Base-by-base conservation (phyloP, 345 rosid species). In the Laguncularia racemosa region DNA sequence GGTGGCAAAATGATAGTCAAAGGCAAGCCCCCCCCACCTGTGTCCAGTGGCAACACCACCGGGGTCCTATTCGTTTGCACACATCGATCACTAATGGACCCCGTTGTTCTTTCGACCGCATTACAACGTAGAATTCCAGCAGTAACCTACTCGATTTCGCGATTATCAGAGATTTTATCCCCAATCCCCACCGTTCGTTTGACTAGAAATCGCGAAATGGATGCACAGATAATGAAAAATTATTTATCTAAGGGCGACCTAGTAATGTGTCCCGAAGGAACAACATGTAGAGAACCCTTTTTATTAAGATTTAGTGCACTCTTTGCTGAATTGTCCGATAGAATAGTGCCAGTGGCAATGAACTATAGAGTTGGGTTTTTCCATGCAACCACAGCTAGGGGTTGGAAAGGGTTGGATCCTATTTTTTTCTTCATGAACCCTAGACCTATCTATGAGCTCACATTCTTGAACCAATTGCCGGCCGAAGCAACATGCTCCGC, bases 41-140 rank as follows among this genome's bases (percentile, higher is more conserved):
- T 63, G 0, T 69, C 71, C 17, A 21, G 75, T 15, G 48, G 66
- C 1, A 57, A 71, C 49, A 72, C 16, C 50, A 52, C 46, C 9
- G 97, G 97, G 0, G 81, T 90, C 53, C 71, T 90, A 46, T 86
- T 86, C 23, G 97, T 86, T 11, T 84, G 97, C 75, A 84, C 90
- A 28, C 98, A 91, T 58, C 77, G 98, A 45, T 86, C 98, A 13
- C 77, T 88, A 19, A 83, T 91, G 89, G 96, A 91, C 50, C 96
- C 98, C 0, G 95, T 91, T 12, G 75, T 91, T 55, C 53, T 91
- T 64, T 84, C 95, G 40, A 75, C 82, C 0, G 90, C 84, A 0
- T 78, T 88, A 1, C 49, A 72, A 19, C 86, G 95, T 2, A 76
- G 76, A 67, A 83, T 91, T 60, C 95, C 98, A 0, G 96, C 95